Evolutionary conservation across 2,329 filamentous ascomycete species (phyloP).

Genomic region (Fusarium albidum): DNA sequence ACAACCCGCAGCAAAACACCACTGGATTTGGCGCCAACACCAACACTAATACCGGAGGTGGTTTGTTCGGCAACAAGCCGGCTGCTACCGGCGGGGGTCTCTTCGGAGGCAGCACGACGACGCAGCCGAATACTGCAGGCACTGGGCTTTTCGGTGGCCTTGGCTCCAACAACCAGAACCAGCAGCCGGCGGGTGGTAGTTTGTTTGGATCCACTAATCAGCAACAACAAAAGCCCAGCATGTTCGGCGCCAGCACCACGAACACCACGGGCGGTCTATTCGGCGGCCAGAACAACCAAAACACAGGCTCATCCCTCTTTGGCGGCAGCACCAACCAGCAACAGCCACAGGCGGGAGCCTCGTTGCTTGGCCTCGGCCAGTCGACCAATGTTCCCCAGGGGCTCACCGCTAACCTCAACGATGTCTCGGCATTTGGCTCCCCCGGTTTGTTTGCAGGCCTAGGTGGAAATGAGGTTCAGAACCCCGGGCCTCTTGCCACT

Average conservation of each 20-base stretch:
- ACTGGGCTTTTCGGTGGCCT: constrained; percentile 55
- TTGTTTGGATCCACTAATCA: constrained; percentile 58
- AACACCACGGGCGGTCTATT: constrained; percentile 62
- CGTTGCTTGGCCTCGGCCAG: constrained; percentile 66
- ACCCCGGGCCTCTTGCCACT: constrained; percentile 90
- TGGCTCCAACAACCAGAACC: constrained; percentile 46
- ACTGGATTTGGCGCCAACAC: constrained; percentile 45
- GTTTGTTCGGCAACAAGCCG: constrained; percentile 52
- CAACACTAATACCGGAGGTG: constrained; percentile 45
- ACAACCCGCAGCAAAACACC: constrained; percentile 44
- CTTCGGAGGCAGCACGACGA: constrained; percentile 49
- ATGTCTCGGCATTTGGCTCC: constrained; percentile 89
- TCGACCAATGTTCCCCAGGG: constrained; percentile 64
- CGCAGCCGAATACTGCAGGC: constrained; percentile 47
- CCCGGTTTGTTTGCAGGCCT: constrained; percentile 85
- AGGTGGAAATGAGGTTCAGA: constrained; percentile 66
- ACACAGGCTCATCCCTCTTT: constrained; percentile 54
- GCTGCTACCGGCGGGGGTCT: constrained; percentile 48
- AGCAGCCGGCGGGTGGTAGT: constrained; percentile 51
- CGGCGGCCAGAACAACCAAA: constrained; percentile 56
- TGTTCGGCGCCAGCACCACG: constrained; percentile 62
- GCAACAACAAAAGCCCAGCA: constrained; percentile 52
- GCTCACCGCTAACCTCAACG: constrained; percentile 81
- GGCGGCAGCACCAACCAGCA: constrained; percentile 57
- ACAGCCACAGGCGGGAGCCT: constrained; percentile 60